A percentile compares a stretch with the other conserved stretches of the same genome.
phyloP scores from a whole-genome alignment of 148 eudicot species.

The Pouteria glomerata region DNA sequence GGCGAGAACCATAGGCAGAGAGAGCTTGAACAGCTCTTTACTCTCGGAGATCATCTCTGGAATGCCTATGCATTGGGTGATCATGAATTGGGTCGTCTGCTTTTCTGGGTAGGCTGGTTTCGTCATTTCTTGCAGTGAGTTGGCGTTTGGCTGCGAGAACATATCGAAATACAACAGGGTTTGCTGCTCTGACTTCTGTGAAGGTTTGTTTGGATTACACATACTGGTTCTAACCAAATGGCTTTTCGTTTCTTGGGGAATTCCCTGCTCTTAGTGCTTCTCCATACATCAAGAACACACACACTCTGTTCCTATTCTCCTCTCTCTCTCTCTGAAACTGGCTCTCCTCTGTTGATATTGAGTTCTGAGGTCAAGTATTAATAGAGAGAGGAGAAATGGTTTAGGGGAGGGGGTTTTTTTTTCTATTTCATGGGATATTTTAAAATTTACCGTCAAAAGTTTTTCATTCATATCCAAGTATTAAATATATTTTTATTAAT shows the following conservation, averaged over 20 bases:
- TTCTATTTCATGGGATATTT: not conserved
- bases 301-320: too few relatives aligned
- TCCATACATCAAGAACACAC: too few relatives aligned
- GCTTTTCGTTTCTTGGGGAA: too few relatives aligned
- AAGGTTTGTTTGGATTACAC: slow-evolving; percentile 30
- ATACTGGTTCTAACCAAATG: slow-evolving; percentile 17
- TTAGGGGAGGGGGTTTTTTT: not conserved
- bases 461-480: too few relatives aligned
- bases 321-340: too few relatives aligned
- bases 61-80: not conserved
- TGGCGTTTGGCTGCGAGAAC: slow-evolving; percentile 18
- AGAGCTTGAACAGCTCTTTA: slow-evolving; percentile 30
- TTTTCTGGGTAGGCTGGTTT: slow-evolving; percentile 9
- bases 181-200: slow-evolving; percentile 13
- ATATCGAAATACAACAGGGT: slow-evolving; percentile 24
- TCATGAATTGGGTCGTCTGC: not conserved
- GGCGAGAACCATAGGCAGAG: slow-evolving; percentile 59
- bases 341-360: too few relatives aligned
- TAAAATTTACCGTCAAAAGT: too few relatives aligned
- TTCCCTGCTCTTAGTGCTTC: too few relatives aligned
- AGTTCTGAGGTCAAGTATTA: not conserved
- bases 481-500: too few relatives aligned
- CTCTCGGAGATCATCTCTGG: slow-evolving; percentile 33
- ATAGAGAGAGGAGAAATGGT: slow-evolving; percentile 2
- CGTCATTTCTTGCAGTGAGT: not conserved